A percentile compares a stretch with the other conserved stretches of the same genome.
phyloP scores from a whole-genome alignment of 768 basidiomycete species.

The Auricularia heimuer region DNA sequence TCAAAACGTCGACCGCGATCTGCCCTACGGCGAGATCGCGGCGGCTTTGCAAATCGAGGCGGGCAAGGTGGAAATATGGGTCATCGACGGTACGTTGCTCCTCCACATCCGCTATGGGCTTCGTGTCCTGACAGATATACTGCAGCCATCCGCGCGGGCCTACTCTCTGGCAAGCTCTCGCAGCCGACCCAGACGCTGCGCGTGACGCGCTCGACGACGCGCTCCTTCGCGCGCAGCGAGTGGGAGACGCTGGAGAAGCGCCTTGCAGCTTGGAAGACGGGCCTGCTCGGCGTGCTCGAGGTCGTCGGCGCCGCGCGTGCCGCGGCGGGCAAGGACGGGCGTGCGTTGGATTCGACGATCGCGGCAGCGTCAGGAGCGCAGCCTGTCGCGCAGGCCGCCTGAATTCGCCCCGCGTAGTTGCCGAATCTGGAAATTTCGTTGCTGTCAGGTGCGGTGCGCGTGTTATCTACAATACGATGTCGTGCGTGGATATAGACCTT shows the following conservation, averaged over 20 bases:
- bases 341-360: background rate
- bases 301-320: constrained; percentile 32
- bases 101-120: background rate
- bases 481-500: background rate
- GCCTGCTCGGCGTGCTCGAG: constrained; percentile 58
- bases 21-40: constrained; percentile 63
- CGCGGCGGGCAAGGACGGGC: background rate
- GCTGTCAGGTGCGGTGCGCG: background rate
- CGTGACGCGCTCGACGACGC: constrained; percentile 63
- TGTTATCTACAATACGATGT: too few species aligned
- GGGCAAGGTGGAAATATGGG: constrained; percentile 74
- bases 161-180: constrained; percentile 74
- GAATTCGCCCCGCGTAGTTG: background rate
- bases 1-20: constrained; percentile 60
- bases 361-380: background rate
- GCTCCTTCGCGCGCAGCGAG: constrained; percentile 66
- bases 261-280: constrained; percentile 67
- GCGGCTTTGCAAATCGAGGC: constrained; percentile 52
- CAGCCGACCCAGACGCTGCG: constrained; percentile 67
- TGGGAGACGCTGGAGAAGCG: constrained; percentile 73
- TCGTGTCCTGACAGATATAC: background rate
- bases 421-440: background rate
- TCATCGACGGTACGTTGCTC: constrained; percentile 60
- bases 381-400: background rate
- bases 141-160: constrained; percentile 68